Evolutionary conservation across 1,284 basidiomycete genomes (phyloP).

Genomic region (Mycena citricolor): DNA sequence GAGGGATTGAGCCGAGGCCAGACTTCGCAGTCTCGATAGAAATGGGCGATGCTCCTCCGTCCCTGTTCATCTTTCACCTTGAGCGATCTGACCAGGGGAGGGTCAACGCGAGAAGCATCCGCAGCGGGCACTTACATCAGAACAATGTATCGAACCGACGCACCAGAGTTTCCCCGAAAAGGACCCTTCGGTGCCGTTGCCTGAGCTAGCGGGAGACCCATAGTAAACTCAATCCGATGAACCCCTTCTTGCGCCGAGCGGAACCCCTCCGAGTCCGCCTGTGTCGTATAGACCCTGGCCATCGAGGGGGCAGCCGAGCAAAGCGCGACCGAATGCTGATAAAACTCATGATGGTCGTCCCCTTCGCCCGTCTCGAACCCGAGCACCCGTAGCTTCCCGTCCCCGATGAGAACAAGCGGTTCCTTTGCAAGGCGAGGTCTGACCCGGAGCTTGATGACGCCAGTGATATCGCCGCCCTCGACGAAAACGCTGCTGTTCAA

Average conservation of each 20-base stretch:
- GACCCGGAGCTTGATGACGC: constrained; percentile 72
- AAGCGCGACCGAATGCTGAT: constrained; percentile 90
- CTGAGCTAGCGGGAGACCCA: constrained; percentile 69
- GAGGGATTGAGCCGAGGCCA: constrained; percentile 80
- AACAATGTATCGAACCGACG: constrained; percentile 78
- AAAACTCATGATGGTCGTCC: constrained; percentile 84
- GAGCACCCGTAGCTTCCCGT: constrained; percentile 81
- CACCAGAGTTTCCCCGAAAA: constrained; percentile 54
- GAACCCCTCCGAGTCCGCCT: constrained; percentile 73
- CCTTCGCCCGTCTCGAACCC: constrained; percentile 80
- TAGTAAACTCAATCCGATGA: constrained; percentile 77
- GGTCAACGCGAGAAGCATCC: constrained; percentile 8
- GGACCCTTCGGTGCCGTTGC: constrained; percentile 70
- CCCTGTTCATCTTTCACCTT: constrained; percentile 73
- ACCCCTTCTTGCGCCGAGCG: constrained; percentile 64
- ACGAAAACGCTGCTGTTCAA: constrained; percentile 79
- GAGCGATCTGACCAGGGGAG: constrained; percentile 14
- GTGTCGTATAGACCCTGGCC: constrained; percentile 49
- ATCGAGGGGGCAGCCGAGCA: constrained; percentile 50
- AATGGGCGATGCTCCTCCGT: constrained; percentile 84
- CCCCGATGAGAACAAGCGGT: constrained; percentile 65
- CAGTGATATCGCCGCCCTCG: constrained; percentile 79
- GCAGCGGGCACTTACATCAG: constrained; percentile 61
- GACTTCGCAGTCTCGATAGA: constrained; percentile 84
- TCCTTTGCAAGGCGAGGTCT: constrained; percentile 60